These are phyloP conservation scores for Salix dunnii DNA, from an alignment of 345 rosid species.

Conservation along the genomic window DNA sequence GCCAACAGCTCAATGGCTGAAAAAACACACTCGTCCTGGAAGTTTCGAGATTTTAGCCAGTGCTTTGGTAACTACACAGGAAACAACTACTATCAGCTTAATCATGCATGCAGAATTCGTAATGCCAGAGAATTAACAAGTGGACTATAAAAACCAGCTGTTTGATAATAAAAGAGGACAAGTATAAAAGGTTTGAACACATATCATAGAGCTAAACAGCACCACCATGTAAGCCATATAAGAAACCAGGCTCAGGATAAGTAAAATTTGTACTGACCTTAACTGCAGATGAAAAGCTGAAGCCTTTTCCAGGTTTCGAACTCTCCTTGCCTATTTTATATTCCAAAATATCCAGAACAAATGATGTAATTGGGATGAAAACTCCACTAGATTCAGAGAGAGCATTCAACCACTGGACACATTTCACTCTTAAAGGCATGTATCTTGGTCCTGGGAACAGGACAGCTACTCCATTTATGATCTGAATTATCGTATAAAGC, in stretches of 20 bases:
- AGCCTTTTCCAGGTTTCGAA: constrained; percentile 47
- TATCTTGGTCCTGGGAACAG: constrained; percentile 89
- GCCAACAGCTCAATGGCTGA: constrained; percentile 71
- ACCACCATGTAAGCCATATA: neutral
- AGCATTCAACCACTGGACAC: constrained; percentile 75
- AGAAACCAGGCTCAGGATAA: neutral
- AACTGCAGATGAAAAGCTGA: constrained; percentile 50
- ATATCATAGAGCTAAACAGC: neutral
- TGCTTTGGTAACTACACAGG: constrained; percentile 74
- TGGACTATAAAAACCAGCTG: neutral
- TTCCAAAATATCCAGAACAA: constrained; percentile 71
- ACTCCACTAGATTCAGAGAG: constrained; percentile 66
- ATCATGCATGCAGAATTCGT: neutral
- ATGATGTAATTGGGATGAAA: constrained; percentile 73
- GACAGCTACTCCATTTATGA: constrained; percentile 71
- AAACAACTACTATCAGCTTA: constrained; percentile 7
- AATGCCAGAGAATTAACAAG: neutral
- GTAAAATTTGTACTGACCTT: constrained; percentile 48
- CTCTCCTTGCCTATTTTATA: constrained; percentile 61
- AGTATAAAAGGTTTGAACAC: neutral
- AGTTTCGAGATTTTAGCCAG: constrained; percentile 79
- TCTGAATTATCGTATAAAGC: constrained; percentile 56
- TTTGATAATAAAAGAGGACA: neutral
- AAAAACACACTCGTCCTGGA: constrained; percentile 62
- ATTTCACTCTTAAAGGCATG: constrained; percentile 76